Percentiles rank a stretch among this genome's conserved stretches.
Evolutionary conservation across 2,329 filamentous ascomycete species (phyloP).

Genomic region (Phyllachora maydis): DNA sequence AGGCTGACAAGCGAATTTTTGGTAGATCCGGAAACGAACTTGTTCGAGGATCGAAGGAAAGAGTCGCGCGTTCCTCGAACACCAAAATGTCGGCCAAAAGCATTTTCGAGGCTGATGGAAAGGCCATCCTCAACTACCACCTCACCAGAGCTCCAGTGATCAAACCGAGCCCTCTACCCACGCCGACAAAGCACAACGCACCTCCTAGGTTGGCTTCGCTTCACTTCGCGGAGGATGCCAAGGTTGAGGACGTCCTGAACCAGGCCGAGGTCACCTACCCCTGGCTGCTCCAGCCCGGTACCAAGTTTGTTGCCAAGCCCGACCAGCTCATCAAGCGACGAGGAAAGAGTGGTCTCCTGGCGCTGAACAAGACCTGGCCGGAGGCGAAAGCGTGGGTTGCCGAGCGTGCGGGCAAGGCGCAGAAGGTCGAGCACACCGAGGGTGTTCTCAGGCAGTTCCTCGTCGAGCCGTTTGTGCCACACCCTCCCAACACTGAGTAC

Average conservation of each 20-base stretch:
- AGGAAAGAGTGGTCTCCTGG: constrained; percentile 94
- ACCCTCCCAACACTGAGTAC: constrained; percentile 90
- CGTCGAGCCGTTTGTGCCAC: constrained; percentile 95
- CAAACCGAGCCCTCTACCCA: constrained; percentile 87
- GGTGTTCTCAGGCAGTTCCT: constrained; percentile 88
- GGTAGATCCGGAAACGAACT: no score
- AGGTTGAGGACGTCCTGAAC: constrained; percentile 68
- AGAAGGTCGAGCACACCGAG: constrained; percentile 80
- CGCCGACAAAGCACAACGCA: constrained; percentile 78
- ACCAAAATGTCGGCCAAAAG: constrained; percentile 78
- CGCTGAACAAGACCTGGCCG: constrained; percentile 91
- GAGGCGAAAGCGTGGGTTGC: constrained; percentile 91
- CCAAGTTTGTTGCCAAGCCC: constrained; percentile 96
- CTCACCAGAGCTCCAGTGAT: constrained; percentile 93
- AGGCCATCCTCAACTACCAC: constrained; percentile 99
- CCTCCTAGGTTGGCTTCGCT: constrained; percentile 79
- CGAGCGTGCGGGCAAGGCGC: constrained; percentile 73
- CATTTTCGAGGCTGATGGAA: constrained; percentile 97
- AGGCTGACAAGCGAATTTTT: constrained; percentile 2
- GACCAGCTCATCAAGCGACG: constrained; percentile 99
- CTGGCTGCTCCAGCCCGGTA: constrained; percentile 65
- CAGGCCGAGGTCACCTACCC: constrained; percentile 94
- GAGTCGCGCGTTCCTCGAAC: constrained; percentile 4
- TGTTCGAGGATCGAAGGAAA: constrained; percentile 1
- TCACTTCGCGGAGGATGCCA: constrained; percentile 77